Evolutionary conservation across 371 early-diverging fungal genomes (phyloP).

Genomic region (Dinochytrium kinnereticum): DNA sequence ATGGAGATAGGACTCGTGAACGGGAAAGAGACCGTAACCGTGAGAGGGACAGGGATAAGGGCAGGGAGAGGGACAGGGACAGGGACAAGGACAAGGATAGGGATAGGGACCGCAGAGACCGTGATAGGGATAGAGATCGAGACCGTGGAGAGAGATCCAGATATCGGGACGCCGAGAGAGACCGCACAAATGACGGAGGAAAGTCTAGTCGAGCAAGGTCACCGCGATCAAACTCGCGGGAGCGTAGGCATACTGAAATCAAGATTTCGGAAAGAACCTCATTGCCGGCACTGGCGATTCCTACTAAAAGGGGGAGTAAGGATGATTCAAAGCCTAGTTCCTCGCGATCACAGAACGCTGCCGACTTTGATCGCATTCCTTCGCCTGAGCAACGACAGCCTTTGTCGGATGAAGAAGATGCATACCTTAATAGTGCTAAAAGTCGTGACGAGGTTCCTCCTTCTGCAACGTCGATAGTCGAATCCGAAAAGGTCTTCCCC

Average conservation of each 20-base stretch:
- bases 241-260: background rate
- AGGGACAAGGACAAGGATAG: conserved; percentile 15
- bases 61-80: conserved; percentile 16
- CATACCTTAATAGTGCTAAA: background rate
- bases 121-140: conserved; percentile 2
- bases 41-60: conserved; percentile 8
- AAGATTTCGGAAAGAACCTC: background rate
- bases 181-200: background rate
- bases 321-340: background rate
- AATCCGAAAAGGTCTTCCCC: too few relatives aligned
- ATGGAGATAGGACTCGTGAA: background rate
- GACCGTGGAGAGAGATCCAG: conserved; percentile 3
- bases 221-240: conserved; percentile 1
- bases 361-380: conserved; percentile 16
- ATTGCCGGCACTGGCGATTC: background rate
- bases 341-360: background rate
- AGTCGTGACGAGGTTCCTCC: too few relatives aligned
- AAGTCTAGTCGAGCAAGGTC: background rate
- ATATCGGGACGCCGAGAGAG: background rate
- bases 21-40: conserved; percentile 16
- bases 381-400: conserved; percentile 14
- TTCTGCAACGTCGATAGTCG: too few relatives aligned
- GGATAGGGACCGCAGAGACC: conserved; percentile 9
- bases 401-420: conserved; percentile 14
- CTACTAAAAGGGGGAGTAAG: background rate